Conservation (phyloP, 805 yeast species). For the Phaffomyces antillensis region DNA sequence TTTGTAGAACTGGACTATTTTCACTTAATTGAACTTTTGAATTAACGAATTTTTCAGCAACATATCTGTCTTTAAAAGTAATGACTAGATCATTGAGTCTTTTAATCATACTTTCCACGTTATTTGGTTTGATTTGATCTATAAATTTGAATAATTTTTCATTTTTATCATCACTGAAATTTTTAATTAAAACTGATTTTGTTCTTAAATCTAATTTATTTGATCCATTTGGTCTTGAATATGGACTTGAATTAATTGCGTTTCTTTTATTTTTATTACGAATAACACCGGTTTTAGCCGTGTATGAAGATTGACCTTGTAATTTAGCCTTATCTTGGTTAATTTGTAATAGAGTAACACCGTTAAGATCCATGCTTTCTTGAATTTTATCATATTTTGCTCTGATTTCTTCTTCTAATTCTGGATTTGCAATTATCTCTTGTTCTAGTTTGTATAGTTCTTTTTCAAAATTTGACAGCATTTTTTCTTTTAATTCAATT, state of each 20-base stretch:
- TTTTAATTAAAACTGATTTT: slow-evolving; percentile 14
- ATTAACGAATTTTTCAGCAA: slow-evolving; percentile 19
- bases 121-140: slow-evolving; percentile 7
- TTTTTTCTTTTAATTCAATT: slow-evolving; percentile 27
- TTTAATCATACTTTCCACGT: slow-evolving; percentile 9
- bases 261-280: slow-evolving; percentile 3
- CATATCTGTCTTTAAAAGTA: slow-evolving; percentile 18
- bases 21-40: slow-evolving; percentile 6
- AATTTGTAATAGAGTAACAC: slow-evolving; percentile 18
- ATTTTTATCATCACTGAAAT: slow-evolving; percentile 11
- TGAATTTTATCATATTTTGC: slow-evolving; percentile 12
- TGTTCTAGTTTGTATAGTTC: slow-evolving; percentile 18
- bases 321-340: slow-evolving; percentile 16
- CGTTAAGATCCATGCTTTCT: slow-evolving; percentile 12
- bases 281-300: background rate
- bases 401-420: slow-evolving; percentile 9
- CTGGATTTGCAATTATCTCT: slow-evolving; percentile 12
- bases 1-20: slow-evolving; percentile 6
- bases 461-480: slow-evolving; percentile 28
- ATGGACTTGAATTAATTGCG: slow-evolving; percentile 11
- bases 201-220: slow-evolving; percentile 20
- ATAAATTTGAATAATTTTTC: slow-evolving; percentile 11
- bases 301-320: slow-evolving; percentile 4
- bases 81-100: slow-evolving; percentile 6
- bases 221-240: slow-evolving; percentile 9